Conservation (phyloP, 129 eudicot species). For the Helianthus tuberosus region DNA sequence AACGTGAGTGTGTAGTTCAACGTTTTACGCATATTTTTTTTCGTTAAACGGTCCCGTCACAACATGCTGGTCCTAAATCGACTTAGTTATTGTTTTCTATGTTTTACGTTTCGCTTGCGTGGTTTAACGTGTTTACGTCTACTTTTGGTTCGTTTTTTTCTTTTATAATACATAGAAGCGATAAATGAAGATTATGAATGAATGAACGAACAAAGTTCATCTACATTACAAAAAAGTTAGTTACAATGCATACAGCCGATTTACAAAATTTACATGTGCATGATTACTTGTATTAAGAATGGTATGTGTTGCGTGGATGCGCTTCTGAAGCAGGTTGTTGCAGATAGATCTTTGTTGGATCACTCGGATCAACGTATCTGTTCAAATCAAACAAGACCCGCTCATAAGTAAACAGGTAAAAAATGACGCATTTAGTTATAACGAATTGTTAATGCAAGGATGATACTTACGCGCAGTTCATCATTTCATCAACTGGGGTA, state of each 20-base stretch:
- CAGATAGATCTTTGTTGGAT: conserved; percentile 79
- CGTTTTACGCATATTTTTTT: too few species aligned
- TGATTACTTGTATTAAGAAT: conserved; percentile 28
- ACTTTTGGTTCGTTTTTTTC: too few species aligned
- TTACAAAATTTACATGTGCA: background rate
- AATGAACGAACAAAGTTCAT: too few species aligned
- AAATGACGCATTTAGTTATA: background rate
- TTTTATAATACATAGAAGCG: too few species aligned
- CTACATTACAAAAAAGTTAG: background rate
- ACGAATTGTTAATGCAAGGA: background rate
- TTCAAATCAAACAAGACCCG: conserved; percentile 21
- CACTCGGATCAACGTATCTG: conserved; percentile 92
- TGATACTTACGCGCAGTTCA: conserved; percentile 76
- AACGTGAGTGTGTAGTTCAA: too few species aligned
- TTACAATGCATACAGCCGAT: background rate
- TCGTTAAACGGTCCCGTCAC: too few species aligned
- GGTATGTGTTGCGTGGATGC: conserved; percentile 74
- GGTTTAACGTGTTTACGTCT: too few species aligned
- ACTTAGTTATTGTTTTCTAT: too few species aligned
- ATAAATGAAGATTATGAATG: too few species aligned
- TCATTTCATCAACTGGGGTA: conserved; percentile 90
- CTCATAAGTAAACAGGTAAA: background rate
- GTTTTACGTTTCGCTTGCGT: too few species aligned
- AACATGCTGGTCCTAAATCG: too few species aligned
- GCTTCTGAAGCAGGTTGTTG: conserved; percentile 81